These are phyloP conservation scores for Lepiota brunneoincarnata DNA, from an alignment of 768 basidiomycete species.

Conservation along the genomic window DNA sequence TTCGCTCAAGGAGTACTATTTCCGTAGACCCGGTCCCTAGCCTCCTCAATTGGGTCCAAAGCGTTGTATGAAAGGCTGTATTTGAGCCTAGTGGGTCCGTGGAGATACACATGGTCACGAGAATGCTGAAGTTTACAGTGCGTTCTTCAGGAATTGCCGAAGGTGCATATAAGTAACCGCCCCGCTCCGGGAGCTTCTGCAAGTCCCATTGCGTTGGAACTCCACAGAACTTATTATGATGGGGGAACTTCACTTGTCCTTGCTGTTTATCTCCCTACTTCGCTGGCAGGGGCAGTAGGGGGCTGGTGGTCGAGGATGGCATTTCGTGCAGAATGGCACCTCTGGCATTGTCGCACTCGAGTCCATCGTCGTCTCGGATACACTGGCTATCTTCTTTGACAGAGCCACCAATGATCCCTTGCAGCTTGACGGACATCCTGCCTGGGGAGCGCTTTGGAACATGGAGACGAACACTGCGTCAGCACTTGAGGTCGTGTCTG, in stretches of 20 bases:
- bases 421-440: conserved; percentile 37
- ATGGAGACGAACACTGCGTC: conserved; percentile 35
- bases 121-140: not conserved
- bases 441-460: conserved; percentile 44
- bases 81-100: not conserved
- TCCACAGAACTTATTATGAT: not conserved
- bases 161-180: not conserved
- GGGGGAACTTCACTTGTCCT: not conserved
- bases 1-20: not conserved
- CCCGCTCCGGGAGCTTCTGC: not conserved
- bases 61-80: not conserved
- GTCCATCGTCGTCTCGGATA: conserved; percentile 27
- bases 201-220: not conserved
- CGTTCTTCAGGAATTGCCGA: not conserved
- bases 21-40: not conserved
- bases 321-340: conserved; percentile 27
- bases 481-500: conserved; percentile 29
- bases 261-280: not conserved
- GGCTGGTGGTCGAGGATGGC: conserved; percentile 19
- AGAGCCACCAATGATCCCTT: conserved; percentile 36
- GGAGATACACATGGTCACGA: not conserved
- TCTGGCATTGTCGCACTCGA: conserved; percentile 26
- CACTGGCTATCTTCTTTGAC: conserved; percentile 27
- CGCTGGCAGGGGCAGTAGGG: not conserved
- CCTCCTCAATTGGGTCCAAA: not conserved